These are phyloP conservation scores for Verticillium klebahnii DNA, from an alignment of 2,329 filamentous ascomycete species.

Conservation along the genomic window DNA sequence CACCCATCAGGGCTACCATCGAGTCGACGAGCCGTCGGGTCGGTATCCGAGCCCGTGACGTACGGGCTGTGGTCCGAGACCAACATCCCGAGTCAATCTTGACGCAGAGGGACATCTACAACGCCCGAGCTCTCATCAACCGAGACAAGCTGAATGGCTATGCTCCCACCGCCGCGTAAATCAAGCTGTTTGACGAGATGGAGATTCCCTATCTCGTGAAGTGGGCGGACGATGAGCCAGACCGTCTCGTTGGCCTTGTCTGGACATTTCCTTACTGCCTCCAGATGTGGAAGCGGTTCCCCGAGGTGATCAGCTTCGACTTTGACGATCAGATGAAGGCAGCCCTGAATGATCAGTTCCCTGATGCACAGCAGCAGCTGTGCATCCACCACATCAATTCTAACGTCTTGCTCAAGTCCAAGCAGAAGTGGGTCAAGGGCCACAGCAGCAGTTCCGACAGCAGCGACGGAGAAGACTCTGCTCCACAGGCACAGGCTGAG, in stretches of 20 bases:
- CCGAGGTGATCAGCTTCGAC: slow-evolving; percentile 9
- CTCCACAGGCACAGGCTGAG: neutral
- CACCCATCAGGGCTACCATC: slow-evolving; percentile 6
- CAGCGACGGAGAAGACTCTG: neutral
- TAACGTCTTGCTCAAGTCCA: neutral
- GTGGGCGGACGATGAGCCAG: slow-evolving; percentile 9
- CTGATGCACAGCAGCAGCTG: slow-evolving; percentile 1
- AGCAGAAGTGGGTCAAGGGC: neutral
- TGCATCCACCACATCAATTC: slow-evolving; percentile 1
- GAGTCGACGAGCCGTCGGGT: slow-evolving; percentile 10
- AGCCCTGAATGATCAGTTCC: neutral
- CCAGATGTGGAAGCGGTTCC: slow-evolving; percentile 12
- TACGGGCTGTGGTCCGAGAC: slow-evolving; percentile 6
- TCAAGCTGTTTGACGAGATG: slow-evolving; percentile 14
- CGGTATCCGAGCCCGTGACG: slow-evolving; percentile 10
- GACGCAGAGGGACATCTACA: slow-evolving; percentile 12
- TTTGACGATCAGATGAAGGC: slow-evolving; percentile 3
- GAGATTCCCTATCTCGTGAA: slow-evolving; percentile 13
- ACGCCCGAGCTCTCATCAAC: slow-evolving; percentile 9
- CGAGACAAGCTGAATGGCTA: slow-evolving; percentile 11
- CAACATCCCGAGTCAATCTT: slow-evolving; percentile 6
- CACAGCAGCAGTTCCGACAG: neutral
- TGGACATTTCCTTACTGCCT: slow-evolving; percentile 11
- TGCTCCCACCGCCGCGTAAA: slow-evolving; percentile 10
- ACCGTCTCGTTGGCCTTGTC: slow-evolving; percentile 11